phyloP scores from a whole-genome alignment of 2,329 filamentous ascomycete species.

The Penicillium sp. region DNA sequence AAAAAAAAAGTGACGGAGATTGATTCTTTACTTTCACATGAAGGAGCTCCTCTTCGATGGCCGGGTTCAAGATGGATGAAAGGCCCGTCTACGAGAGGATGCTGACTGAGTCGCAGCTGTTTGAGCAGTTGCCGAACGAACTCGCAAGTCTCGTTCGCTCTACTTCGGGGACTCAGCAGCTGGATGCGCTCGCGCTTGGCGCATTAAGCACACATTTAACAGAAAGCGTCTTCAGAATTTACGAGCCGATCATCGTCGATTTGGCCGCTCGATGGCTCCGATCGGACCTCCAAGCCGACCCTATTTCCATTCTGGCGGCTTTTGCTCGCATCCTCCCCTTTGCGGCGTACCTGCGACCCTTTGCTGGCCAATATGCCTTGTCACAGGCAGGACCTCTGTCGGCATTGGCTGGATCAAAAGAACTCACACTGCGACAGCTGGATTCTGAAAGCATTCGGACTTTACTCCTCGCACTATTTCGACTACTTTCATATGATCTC shows the following conservation, averaged over 20 bases:
- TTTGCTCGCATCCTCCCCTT: slow-evolving; percentile 77
- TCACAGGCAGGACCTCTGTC: slow-evolving; percentile 33
- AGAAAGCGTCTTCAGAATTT: slow-evolving; percentile 66
- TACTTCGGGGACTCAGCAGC: slow-evolving; percentile 58
- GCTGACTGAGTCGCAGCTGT: slow-evolving; percentile 47
- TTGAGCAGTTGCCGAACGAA: slow-evolving; percentile 62
- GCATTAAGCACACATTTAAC: slow-evolving; percentile 66
- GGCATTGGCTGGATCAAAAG: slow-evolving; percentile 27
- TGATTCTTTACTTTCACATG: slow-evolving; percentile 24
- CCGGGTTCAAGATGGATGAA: slow-evolving; percentile 35
- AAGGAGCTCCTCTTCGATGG: slow-evolving; percentile 30
- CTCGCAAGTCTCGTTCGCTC: slow-evolving; percentile 61
- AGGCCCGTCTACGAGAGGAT: slow-evolving; percentile 45
- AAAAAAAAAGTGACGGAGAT: slow-evolving; percentile 32
- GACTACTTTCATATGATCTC: slow-evolving; percentile 71
- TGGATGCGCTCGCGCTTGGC: slow-evolving; percentile 63
- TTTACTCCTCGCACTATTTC: slow-evolving; percentile 64
- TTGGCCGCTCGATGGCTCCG: slow-evolving; percentile 71
- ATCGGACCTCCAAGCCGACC: slow-evolving; percentile 31
- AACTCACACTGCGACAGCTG: slow-evolving; percentile 29
- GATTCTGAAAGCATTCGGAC: slow-evolving; percentile 38
- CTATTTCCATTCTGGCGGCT: slow-evolving; percentile 54
- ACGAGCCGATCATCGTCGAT: slow-evolving; percentile 71
- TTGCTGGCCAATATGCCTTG: slow-evolving; percentile 53
- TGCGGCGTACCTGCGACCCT: slow-evolving; percentile 70